Evolutionary conservation across 2,329 filamentous ascomycete genomes (phyloP).

Genomic region (Penicillium nordicum): DNA sequence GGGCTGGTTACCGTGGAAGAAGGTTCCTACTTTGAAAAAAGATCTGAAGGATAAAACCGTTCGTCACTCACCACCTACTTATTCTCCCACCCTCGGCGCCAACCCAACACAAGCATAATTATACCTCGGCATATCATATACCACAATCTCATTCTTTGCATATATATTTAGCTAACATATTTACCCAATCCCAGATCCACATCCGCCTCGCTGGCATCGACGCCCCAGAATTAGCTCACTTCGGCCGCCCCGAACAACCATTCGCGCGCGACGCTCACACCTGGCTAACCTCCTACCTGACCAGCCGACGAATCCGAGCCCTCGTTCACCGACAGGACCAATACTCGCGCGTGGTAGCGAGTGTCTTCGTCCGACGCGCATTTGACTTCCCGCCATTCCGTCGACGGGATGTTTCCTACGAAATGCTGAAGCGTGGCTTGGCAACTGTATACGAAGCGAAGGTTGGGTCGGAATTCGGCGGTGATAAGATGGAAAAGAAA

Average conservation of each 20-base stretch:
- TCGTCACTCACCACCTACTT: constrained; percentile 30
- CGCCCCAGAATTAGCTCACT: constrained; percentile 89
- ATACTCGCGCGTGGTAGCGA: constrained; percentile 86
- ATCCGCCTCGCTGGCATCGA: constrained; percentile 89
- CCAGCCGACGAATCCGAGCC: constrained; percentile 71
- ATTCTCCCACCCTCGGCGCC: background rate
- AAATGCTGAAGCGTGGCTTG: constrained; percentile 81
- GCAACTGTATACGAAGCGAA: constrained; percentile 95
- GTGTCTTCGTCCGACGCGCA: constrained; percentile 67
- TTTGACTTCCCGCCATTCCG: constrained; percentile 47
- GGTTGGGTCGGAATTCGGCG: constrained; percentile 81
- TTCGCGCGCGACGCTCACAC: constrained; percentile 74
- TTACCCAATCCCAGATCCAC: constrained; percentile 56
- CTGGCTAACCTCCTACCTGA: constrained; percentile 73
- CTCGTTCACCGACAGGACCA: constrained; percentile 83
- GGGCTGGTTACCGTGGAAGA: constrained; percentile 78
- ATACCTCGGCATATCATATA: background rate
- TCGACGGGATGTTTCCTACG: constrained; percentile 76
- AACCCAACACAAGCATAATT: background rate
- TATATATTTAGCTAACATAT: background rate
- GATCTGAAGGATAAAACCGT: constrained; percentile 76
- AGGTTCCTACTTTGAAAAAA: constrained; percentile 65
- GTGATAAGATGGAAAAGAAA: constrained; percentile 51
- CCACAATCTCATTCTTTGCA: background rate
- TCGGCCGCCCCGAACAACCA: constrained; percentile 83